Conservation (phyloP, 805 yeast species). For the Yarrowia bubula region DNA sequence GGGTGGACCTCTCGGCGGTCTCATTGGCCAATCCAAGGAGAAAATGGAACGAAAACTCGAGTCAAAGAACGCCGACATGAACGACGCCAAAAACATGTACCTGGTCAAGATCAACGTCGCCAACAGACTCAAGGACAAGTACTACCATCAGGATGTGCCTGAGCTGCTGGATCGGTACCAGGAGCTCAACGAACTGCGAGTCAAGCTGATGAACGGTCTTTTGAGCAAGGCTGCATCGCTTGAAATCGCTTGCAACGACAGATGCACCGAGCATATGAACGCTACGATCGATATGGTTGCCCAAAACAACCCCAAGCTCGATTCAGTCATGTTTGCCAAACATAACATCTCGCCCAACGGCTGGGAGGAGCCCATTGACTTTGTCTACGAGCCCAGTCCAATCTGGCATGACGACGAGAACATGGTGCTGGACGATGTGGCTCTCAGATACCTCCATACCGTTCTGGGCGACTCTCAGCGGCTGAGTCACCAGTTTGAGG, state of each 20-base stretch:
- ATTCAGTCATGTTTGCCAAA: conserved; percentile 86
- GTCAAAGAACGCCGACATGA: conserved; percentile 77
- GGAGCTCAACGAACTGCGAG: conserved; percentile 76
- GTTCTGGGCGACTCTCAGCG: conserved; percentile 40
- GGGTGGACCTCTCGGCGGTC: conserved; percentile 28
- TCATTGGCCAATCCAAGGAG: conserved; percentile 34
- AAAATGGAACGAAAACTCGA: conserved; percentile 50
- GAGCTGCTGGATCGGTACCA: conserved; percentile 83
- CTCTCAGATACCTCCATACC: conserved; percentile 40
- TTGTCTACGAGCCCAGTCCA: conserved; percentile 79
- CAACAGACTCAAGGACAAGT: conserved; percentile 89
- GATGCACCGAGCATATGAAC: conserved; percentile 46
- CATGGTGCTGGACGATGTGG: conserved; percentile 50
- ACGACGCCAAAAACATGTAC: conserved; percentile 79
- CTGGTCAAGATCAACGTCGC: conserved; percentile 77
- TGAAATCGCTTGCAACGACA: conserved; percentile 56
- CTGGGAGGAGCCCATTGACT: conserved; percentile 88
- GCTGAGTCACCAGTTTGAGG: conserved; percentile 30
- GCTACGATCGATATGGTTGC: conserved; percentile 55
- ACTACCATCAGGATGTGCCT: conserved; percentile 88
- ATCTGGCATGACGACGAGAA: conserved; percentile 97
- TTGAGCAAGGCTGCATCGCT: conserved; percentile 59
- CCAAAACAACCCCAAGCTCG: conserved; percentile 70
- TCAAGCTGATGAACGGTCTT: conserved; percentile 64
- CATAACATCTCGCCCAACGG: conserved; percentile 59